Evolutionary conservation across 2,329 filamentous ascomycete species (phyloP).

Genomic region (Calonectria henricotiae): DNA sequence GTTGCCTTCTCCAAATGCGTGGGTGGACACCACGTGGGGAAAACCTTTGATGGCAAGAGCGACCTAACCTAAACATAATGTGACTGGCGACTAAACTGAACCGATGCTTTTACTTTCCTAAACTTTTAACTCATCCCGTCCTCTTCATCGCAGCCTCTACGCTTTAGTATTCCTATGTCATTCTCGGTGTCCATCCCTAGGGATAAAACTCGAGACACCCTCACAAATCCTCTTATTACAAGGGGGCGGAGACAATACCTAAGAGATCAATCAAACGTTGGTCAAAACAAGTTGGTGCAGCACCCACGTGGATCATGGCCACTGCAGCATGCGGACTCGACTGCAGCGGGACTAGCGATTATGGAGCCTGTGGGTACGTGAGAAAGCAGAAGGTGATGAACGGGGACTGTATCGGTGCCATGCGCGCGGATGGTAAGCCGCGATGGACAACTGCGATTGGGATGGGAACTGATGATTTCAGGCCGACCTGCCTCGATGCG

Average conservation of each 20-base stretch:
- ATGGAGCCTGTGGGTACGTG: constrained; percentile 36
- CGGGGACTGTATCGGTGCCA: constrained; percentile 24
- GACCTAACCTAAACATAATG: constrained; percentile 1
- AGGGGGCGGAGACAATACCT: constrained; percentile 45
- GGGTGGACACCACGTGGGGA: not conserved
- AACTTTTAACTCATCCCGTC: not conserved
- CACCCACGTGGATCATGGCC: constrained; percentile 37
- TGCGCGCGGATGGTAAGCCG: constrained; percentile 34
- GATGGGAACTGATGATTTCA: constrained; percentile 27
- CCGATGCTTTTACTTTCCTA: not conserved
- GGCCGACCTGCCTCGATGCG: constrained; percentile 49
- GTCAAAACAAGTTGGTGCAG: constrained; percentile 30
- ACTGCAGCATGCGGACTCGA: constrained; percentile 41
- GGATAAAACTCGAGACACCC: constrained; percentile 48
- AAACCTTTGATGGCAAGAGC: constrained; percentile 27
- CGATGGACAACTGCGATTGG: not conserved
- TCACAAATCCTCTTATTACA: constrained; percentile 53
- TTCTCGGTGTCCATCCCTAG: constrained; percentile 26
- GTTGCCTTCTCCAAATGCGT: constrained; percentile 17
- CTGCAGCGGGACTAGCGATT: constrained; percentile 34
- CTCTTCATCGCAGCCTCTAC: constrained; percentile 5
- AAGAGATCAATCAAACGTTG: constrained; percentile 34
- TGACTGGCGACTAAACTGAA: constrained; percentile 4
- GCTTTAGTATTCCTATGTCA: constrained; percentile 15
- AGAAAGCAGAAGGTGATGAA: constrained; percentile 39